Conservation (phyloP, 768 basidiomycete genomes). For the Rhodotorula toruloides region DNA sequence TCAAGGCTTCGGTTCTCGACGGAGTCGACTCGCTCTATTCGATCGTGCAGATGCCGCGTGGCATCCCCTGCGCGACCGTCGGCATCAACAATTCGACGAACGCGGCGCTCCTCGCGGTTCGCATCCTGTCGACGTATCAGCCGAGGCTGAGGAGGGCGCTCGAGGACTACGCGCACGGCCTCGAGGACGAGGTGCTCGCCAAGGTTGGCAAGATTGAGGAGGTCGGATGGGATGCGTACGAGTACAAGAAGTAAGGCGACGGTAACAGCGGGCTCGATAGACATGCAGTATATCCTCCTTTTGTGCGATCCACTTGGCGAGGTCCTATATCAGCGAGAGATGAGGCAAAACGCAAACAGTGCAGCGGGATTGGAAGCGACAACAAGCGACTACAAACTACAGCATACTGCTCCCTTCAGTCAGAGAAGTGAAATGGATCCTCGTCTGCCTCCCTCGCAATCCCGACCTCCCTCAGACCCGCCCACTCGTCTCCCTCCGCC, state of each 20-base stretch:
- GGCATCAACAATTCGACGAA: conserved; percentile 95
- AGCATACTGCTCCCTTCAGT: neutral
- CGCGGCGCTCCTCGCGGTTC: conserved; percentile 81
- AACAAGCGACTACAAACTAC: neutral
- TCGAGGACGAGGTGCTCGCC: conserved; percentile 69
- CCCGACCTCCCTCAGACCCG: neutral
- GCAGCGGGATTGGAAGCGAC: neutral
- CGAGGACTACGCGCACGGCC: conserved; percentile 63
- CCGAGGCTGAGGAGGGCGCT: conserved; percentile 63
- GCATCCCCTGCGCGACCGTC: conserved; percentile 93
- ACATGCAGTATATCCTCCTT: too few species aligned
- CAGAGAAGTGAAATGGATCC: neutral
- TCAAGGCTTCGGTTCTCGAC: conserved; percentile 86
- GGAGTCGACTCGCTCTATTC: conserved; percentile 95
- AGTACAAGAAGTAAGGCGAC: conserved; percentile 23
- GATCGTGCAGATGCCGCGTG: conserved; percentile 99
- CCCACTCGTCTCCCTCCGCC: neutral
- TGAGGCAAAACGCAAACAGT: neutral
- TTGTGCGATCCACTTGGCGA: neutral
- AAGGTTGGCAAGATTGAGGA: conserved; percentile 72
- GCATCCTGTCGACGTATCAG: conserved; percentile 71
- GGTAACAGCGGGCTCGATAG: too few species aligned
- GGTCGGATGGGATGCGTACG: conserved; percentile 80
- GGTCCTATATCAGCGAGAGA: too few species aligned
- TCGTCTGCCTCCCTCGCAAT: conserved; percentile 8